Evolutionary conservation across 2,329 filamentous ascomycete species (phyloP), one percentile per base, ranked within the genome.

Genomic region (Stemphylium beticola): DNA sequence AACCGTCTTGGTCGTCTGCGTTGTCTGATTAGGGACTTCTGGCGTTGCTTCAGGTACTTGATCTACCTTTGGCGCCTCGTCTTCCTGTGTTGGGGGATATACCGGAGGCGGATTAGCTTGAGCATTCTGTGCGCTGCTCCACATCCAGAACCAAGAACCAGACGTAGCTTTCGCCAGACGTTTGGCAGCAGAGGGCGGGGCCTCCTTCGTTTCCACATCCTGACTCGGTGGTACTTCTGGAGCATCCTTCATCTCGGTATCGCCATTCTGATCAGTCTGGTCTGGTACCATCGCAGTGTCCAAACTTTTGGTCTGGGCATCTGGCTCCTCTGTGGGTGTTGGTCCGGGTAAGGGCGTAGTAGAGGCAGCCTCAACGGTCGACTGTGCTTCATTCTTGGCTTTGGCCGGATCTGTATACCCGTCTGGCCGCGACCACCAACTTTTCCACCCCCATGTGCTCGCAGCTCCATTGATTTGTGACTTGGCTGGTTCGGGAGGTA

Each of bases 361-460:
- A 42, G 69, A 75, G 4, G 79, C 77, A 32, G 75, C 75, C 17
- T 75, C 68, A 6, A 64, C 65, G 32, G 66, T 64, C 15, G 58
- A 64, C 34, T 62, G 54, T 55, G 61, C 55, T 37, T 53, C 68
- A 18, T 57, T 65, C 52, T 55, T 72, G n/a, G 66, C 60, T 49
- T 75, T 75, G 3, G 52, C 52, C n/a, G 69, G 67, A n/a, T 79
- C 76, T 14, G 67, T 53, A 52, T 80, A 80, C 1, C 76, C 79
- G 60, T 82, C 80, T 5, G 80, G 80, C 26, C 78, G 66, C 12
- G 79, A 81, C 80, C 80, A 82, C 79, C 79, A 82, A 18, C 78
- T 77, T 34, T 76, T 76, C 79, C 79, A 81, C 11, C 71, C 69
- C 54, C 62, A 71, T n/a, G 68, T 65, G 20, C 62, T 68, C 8